Conservation (phyloP, 345 rosid species). For the Bruguiera gymnorhiza region DNA sequence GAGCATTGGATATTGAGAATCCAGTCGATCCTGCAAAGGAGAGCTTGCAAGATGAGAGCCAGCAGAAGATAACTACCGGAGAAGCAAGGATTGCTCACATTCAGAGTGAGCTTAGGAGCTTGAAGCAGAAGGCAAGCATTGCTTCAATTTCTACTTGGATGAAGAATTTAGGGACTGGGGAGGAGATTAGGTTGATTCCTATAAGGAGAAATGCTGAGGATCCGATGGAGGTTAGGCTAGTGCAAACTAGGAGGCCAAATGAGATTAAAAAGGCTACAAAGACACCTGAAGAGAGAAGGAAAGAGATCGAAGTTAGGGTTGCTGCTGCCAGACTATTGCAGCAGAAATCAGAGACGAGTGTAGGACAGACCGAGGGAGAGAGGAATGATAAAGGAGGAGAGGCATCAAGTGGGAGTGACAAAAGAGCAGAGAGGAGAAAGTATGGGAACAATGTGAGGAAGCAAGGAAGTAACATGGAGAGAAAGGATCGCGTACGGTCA, state of each 20-base stretch:
- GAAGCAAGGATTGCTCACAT: conserved; percentile 77
- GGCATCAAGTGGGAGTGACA: conserved; percentile 41
- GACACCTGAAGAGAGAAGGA: conserved; percentile 85
- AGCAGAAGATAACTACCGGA: conserved; percentile 62
- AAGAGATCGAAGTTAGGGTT: conserved; percentile 94
- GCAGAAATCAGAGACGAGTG: conserved; percentile 61
- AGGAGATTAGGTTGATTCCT: conserved; percentile 74
- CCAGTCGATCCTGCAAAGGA: conserved; percentile 92
- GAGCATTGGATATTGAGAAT: conserved; percentile 66
- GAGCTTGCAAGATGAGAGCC: conserved; percentile 79
- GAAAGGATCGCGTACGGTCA: conserved; percentile 56
- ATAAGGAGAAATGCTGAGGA: conserved; percentile 71
- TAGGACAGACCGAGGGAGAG: conserved; percentile 36
- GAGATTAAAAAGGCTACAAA: conserved; percentile 93
- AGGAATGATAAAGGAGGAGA: conserved; percentile 47
- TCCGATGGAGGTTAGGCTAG: conserved; percentile 77
- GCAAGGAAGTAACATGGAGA: conserved; percentile 50
- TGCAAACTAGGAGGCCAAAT: conserved; percentile 74
- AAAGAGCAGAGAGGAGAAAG: conserved; percentile 75
- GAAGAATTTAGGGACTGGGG: conserved; percentile 81
- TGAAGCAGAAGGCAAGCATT: conserved; percentile 71
- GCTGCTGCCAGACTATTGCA: conserved; percentile 85
- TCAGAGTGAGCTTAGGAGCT: conserved; percentile 64
- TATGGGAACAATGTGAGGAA: conserved; percentile 47
- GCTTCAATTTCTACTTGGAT: conserved; percentile 75